Conservation (phyloP, 1,284 basidiomycete genomes). For the Flammula alnicola region DNA sequence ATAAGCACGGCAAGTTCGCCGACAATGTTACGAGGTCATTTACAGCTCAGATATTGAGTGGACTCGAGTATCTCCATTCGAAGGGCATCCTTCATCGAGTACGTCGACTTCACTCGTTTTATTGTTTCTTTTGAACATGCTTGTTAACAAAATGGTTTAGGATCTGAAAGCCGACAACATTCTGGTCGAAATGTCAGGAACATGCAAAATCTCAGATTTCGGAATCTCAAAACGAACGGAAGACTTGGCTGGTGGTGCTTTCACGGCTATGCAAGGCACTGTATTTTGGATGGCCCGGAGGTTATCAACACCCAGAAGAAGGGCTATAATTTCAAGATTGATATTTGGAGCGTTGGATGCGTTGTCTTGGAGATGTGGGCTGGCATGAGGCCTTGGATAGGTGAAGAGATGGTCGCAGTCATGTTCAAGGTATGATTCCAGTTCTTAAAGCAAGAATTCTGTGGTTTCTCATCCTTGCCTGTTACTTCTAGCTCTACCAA, state of each 20-base stretch:
- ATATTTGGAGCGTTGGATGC: conserved; percentile 98
- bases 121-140: conserved; percentile 8
- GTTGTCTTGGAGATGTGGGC: conserved; percentile 99
- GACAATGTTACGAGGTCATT: conserved; percentile 94
- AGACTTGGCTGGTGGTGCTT: conserved; percentile 81
- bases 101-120: too few relatives aligned
- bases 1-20: conserved; percentile 92
- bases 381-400: conserved; percentile 91
- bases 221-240: conserved; percentile 94
- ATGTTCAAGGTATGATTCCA: conserved; percentile 81
- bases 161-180: conserved; percentile 99
- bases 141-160: conserved; percentile 39
- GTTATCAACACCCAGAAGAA: conserved; percentile 85
- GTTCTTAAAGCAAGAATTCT: background rate
- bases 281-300: conserved; percentile 99
- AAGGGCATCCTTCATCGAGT: conserved; percentile 93
- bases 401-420: conserved; percentile 88
- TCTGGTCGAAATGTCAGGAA: conserved; percentile 89
- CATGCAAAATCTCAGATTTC: conserved; percentile 99
- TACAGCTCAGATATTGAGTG: conserved; percentile 89
- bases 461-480: conserved; percentile 9
- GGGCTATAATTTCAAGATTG: conserved; percentile 95
- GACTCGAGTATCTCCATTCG: conserved; percentile 92
- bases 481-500: conserved; percentile 65
- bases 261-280: conserved; percentile 94